Evolutionary conservation across 2,329 filamentous ascomycete genomes (phyloP).

Genomic region (Albophoma yamanashiensis): DNA sequence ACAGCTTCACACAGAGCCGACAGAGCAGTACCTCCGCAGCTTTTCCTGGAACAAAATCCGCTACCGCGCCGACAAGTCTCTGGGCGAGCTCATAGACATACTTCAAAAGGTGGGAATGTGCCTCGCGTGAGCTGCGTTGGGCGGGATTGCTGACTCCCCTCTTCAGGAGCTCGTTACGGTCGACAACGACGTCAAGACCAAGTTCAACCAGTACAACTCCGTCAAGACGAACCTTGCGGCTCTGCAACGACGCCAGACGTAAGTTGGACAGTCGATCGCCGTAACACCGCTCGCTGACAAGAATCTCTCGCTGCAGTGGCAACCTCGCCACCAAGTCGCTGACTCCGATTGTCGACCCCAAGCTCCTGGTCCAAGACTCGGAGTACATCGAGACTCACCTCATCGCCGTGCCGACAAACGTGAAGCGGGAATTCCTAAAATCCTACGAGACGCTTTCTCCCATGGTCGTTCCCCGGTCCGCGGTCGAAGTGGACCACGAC

Average conservation of each 20-base stretch:
- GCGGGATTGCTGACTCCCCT: slow-evolving; percentile 2
- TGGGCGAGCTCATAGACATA: slow-evolving; percentile 76
- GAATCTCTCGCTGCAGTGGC: slow-evolving; percentile 41
- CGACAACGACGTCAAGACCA: slow-evolving; percentile 91
- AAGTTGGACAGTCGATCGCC: slow-evolving; percentile 17
- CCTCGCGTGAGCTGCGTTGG: not conserved
- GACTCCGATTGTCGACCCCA: slow-evolving; percentile 74
- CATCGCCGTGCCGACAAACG: slow-evolving; percentile 70
- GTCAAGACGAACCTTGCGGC: slow-evolving; percentile 76
- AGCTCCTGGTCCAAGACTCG: slow-evolving; percentile 72
- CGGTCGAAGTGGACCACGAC: slow-evolving; percentile 69
- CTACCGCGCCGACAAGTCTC: slow-evolving; percentile 84
- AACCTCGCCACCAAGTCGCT: slow-evolving; percentile 93
- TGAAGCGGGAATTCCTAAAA: slow-evolving; percentile 79
- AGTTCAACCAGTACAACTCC: slow-evolving; percentile 89
- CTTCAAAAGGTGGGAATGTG: slow-evolving; percentile 62
- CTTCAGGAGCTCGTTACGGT: slow-evolving; percentile 74
- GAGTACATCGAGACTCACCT: slow-evolving; percentile 97
- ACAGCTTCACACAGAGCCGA: slow-evolving; percentile 57
- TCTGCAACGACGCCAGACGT: slow-evolving; percentile 83
- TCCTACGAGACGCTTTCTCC: slow-evolving; percentile 79
- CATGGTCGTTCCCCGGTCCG: slow-evolving; percentile 90
- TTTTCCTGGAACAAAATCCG: slow-evolving; percentile 98
- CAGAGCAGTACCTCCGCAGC: slow-evolving; percentile 79
- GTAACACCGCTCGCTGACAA: slow-evolving; percentile 5